A percentile compares a stretch with the other conserved stretches of the same genome.
These are phyloP conservation scores for Eucalyptus microcorys DNA, from an alignment of 345 rosid genomes.

Conservation along the genomic window DNA sequence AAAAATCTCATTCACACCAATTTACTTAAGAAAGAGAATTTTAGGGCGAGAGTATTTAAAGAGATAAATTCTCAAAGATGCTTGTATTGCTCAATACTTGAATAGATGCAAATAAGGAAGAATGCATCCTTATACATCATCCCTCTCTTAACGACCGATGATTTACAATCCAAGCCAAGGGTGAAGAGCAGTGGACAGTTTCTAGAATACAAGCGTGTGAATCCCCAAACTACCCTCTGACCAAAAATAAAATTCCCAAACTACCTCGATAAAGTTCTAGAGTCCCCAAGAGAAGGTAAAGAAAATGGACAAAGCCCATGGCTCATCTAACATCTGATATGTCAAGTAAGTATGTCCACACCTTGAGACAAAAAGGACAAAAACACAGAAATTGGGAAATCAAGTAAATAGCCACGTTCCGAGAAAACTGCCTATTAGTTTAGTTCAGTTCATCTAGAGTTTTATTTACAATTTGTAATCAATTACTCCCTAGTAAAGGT, in stretches of 20 bases:
- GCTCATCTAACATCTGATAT: accelerated
- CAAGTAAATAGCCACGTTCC: not conserved
- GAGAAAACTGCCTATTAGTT: not conserved
- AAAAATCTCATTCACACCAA: not conserved
- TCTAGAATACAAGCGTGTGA: not conserved
- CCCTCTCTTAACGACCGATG: not conserved
- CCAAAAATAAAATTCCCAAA: not conserved
- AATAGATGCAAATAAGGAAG: not conserved
- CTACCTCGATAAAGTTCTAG: not conserved
- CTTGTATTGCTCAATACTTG: not conserved
- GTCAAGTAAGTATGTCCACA: not conserved
- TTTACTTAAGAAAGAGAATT: not conserved
- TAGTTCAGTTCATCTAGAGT: not conserved
- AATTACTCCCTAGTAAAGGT: not conserved
- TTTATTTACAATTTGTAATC: not conserved
- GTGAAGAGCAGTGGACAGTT: not conserved
- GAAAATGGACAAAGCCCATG: not conserved
- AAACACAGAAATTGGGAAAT: not conserved
- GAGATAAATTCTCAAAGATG: not conserved
- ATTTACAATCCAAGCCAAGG: not conserved
- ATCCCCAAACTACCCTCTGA: not conserved
- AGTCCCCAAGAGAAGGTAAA: not conserved
- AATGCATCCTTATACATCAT: not conserved
- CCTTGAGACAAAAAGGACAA: not conserved
- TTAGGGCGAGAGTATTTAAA: not conserved